Percentiles rank a stretch among this genome's conserved stretches.
These are phyloP conservation scores for Nothophytophthora sp. DNA, from an alignment of 352 stramenopile species.

Conservation along the genomic window DNA sequence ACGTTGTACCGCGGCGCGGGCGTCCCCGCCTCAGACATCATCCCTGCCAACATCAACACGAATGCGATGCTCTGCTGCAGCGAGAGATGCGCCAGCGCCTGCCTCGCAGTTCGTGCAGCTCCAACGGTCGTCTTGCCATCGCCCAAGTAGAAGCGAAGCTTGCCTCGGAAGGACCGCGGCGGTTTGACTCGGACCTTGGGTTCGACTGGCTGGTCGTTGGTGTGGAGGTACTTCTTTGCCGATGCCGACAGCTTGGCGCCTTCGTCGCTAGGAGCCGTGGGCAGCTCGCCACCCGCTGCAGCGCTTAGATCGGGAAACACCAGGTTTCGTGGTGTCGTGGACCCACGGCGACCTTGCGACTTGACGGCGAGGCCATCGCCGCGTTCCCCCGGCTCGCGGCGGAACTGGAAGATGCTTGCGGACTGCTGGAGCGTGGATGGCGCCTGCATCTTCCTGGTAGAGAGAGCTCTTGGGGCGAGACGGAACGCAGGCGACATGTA, in stretches of 20 bases:
- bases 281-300: conserved; percentile 1
- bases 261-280: conserved; percentile 11
- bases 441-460: too few relatives aligned
- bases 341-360: conserved; percentile 19
- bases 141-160: conserved; percentile 23
- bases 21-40: conserved; percentile 65
- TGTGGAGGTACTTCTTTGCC: conserved; percentile 24
- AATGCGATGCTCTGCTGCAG: conserved; percentile 63
- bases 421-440: conserved; percentile 5
- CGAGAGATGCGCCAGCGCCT: conserved; percentile 40
- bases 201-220: background rate
- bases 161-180: conserved; percentile 25
- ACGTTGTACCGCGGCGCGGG: conserved; percentile 75
- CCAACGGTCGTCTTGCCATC: conserved; percentile 10
- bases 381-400: conserved; percentile 12
- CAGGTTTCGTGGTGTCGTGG: conserved; percentile 36
- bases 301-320: conserved; percentile 37
- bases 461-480: background rate
- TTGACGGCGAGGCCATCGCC: conserved; percentile 14
- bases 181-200: conserved; percentile 10
- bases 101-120: conserved; percentile 15
- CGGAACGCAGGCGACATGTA: conserved; percentile 3
- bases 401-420: conserved; percentile 42
- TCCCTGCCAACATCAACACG: conserved; percentile 48
- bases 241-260: background rate